Conservation (phyloP, 1,139 yeast genomes). For the Debaryomyces coudertii region DNA sequence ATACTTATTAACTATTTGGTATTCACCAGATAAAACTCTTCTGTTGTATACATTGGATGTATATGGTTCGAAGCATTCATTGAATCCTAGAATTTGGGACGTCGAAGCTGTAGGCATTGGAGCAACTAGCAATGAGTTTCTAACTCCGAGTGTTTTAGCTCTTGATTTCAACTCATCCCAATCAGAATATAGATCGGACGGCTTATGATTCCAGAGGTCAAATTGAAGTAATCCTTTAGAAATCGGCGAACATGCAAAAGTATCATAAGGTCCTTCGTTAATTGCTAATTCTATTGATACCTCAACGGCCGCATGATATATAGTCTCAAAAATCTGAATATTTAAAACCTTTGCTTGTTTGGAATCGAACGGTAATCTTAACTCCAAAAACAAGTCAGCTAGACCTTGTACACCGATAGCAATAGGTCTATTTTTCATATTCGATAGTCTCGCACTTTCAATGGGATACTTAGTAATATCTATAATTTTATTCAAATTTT, state of each 20-base stretch:
- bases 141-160: conserved; percentile 63
- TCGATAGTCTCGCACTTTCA: conserved; percentile 66
- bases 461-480: conserved; percentile 83
- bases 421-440: conserved; percentile 79
- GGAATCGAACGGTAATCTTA: conserved; percentile 81
- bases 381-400: conserved; percentile 79
- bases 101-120: conserved; percentile 97
- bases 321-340: conserved; percentile 84
- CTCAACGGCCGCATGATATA: conserved; percentile 84
- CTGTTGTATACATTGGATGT: conserved; percentile 62
- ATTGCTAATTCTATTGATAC: conserved; percentile 75
- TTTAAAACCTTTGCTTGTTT: conserved; percentile 70
- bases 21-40: conserved; percentile 64
- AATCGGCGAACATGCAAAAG: conserved; percentile 81
- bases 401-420: conserved; percentile 91
- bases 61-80: conserved; percentile 86
- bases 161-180: conserved; percentile 73
- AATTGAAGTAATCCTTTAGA: conserved; percentile 77
- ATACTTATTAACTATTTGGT: conserved; percentile 61
- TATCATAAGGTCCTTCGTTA: conserved; percentile 64
- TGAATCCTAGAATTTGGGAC: conserved; percentile 85
- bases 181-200: conserved; percentile 66
- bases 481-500: conserved; percentile 74
- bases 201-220: conserved; percentile 80
- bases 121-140: conserved; percentile 84